Percentiles rank a stretch among this genome's conserved stretches.
These are phyloP conservation scores for Dothistroma pini DNA, from an alignment of 2,329 filamentous ascomycete species.

Conservation along the genomic window DNA sequence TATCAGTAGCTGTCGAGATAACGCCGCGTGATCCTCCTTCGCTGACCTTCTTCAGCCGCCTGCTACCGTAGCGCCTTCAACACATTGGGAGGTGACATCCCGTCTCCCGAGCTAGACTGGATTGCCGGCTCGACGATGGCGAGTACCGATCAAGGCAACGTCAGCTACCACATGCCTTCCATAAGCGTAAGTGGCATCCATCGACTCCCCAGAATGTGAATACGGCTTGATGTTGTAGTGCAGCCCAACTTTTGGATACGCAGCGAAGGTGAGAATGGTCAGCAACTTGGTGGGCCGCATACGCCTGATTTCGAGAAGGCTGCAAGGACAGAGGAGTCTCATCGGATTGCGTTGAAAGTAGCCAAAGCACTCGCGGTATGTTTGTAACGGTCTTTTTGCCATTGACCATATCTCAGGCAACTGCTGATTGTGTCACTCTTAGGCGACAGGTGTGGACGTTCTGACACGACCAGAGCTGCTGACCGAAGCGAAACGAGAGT, in stretches of 20 bases:
- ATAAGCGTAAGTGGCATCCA: constrained; percentile 37
- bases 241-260: constrained; percentile 48
- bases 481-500: constrained; percentile 29
- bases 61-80: constrained; percentile 27
- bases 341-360: constrained; percentile 34
- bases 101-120: constrained; percentile 41
- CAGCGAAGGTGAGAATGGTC: constrained; percentile 31
- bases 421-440: constrained; percentile 21
- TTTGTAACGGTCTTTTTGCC: constrained; percentile 3
- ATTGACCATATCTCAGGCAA: constrained; percentile 35
- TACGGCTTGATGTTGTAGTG: not conserved
- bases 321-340: constrained; percentile 37
- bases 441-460: constrained; percentile 38
- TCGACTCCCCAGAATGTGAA: not conserved
- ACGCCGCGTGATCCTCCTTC: not conserved
- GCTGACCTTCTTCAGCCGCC: not conserved
- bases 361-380: constrained; percentile 34
- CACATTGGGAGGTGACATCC: constrained; percentile 35
- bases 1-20: not conserved
- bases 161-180: constrained; percentile 57
- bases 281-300: constrained; percentile 36
- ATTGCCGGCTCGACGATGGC: constrained; percentile 47
- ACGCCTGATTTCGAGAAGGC: constrained; percentile 41
- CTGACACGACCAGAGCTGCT: constrained; percentile 27
- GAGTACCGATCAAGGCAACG: constrained; percentile 58